Evolutionary conservation across 257 asterid species (phyloP), one percentile per base, ranked within the genome.

Genomic region (Primulina huaijiensis): DNA sequence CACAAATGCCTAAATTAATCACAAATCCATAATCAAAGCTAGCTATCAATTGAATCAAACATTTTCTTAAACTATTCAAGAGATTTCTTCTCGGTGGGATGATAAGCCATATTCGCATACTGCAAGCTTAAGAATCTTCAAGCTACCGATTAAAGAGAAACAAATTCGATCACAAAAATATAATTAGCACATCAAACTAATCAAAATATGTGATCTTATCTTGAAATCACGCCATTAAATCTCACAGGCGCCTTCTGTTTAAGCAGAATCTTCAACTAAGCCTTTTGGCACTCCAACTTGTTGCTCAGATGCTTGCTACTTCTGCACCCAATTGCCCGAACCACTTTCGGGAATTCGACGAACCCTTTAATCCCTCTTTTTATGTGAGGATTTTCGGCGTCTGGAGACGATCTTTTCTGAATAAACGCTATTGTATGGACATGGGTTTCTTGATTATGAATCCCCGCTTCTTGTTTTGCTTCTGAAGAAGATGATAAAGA

Each of bases 281-380:
- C 95, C 80, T 86, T 92, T 38, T 92, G 96, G 31, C 95, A 86
- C 63, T 88, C 95, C 85, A 92, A 69, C 77, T 85, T 89, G 38
- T 78, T 86, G 0, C 90, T 85, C 80, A 80, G 60, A 78, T 81
- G 82, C 84, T 83, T 85, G 20, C 79, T 27, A 74, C 89, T 84
- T 73, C 81, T 90, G 70, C 89, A 83, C 2, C 98, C 93, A 19
- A 88, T 84, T 4, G 91, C 96, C 64, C 87, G 35, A 9, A 88
- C 85, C 46, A 90, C 93, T 72, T 64, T 90, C 0, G 98, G 98
- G 56, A 92, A 92, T 56, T 92, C 98, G 0, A 92, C 97, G 20
- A 92, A 90, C 71, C 97, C 98, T 80, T 84, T 90, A 57, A 89
- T 86, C 86, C 98, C 98, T 71, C 96, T 70, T 57, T 43, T 82